Evolutionary conservation across 2,329 filamentous ascomycete species (phyloP), one percentile per base, ranked within the genome.

Genomic region (Talaromyces sp.): DNA sequence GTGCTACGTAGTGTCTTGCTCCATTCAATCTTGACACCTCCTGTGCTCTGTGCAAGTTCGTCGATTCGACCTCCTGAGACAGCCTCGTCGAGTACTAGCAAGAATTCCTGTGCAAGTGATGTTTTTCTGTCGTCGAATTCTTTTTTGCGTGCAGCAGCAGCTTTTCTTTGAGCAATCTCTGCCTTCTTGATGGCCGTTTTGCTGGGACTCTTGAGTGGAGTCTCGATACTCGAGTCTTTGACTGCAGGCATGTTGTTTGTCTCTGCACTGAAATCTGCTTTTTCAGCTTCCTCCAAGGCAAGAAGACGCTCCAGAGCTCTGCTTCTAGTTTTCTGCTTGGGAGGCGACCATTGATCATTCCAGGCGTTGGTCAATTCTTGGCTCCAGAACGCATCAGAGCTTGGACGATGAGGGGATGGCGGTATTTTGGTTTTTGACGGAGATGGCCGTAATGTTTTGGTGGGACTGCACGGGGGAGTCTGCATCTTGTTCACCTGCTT

Each of bases 1-100:
- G 87, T 89, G 3, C 83, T 85, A 65, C 86, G 85, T 22, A 89
- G 80, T 0, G 84, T 89, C 64, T 86, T 87, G 70, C 81, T 86
- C 87, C 87, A 89, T 53, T 84, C 71, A 58, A 89, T 79, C 45
- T 81, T 79, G 13, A 89, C 83, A 17, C 87, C 87, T 31, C 86
- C 86, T 0, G 85, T 85, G 11, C 77, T 71, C 17, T 78, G 75
- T 1, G 85, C 77, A 19, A 88, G 77, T 3, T 74, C 71, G 29
- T 76, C 71, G 58, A 89, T 80, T 53, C 81, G 75, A 31, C 83
- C 82, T 4, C 75, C 73, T 0, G 82, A 80, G 58, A 88, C 82
- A 5, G 75, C 79, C 2, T 78, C 72, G 69, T 89, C 87, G 17
- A 89, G 80, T 36, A 84, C 81, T 2, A 74, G 70, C n/a, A 89